A percentile compares a stretch with the other conserved stretches of the same genome.
Conservation (phyloP, 169 alveolate species). For the Plasmodium reichenowi region DNA sequence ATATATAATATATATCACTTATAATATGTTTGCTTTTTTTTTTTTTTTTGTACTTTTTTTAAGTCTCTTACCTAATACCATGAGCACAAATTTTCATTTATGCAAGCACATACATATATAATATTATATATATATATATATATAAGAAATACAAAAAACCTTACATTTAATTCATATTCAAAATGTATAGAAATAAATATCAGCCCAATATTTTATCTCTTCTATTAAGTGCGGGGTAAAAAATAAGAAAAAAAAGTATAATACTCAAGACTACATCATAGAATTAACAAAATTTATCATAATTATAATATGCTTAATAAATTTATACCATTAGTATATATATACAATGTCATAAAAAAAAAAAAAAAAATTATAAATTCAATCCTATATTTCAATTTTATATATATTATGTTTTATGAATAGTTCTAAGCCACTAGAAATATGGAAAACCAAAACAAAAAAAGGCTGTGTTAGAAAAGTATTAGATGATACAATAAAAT, state of each 20-base stretch:
- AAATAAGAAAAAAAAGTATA: background rate
- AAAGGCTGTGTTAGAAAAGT: slow-evolving; percentile 69
- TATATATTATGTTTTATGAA: background rate
- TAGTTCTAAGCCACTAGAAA: slow-evolving; percentile 70
- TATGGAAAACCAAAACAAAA: slow-evolving; percentile 61
- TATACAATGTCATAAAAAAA: background rate
- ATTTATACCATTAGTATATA: background rate
- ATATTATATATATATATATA: background rate
- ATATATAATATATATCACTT: no score
- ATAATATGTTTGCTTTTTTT: no score
- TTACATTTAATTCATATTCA: background rate
- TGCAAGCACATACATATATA: background rate
- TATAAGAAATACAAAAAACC: no score
- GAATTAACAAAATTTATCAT: background rate
- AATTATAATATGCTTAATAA: background rate
- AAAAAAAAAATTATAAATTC: background rate
- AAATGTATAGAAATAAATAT: slow-evolving; percentile 59
- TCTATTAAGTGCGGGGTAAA: slow-evolving; percentile 73
- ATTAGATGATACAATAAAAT: slow-evolving; percentile 55
- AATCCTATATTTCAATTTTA: background rate
- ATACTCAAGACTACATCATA: background rate
- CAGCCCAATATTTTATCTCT: slow-evolving; percentile 62
- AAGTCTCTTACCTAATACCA: no score
- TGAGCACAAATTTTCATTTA: background rate
- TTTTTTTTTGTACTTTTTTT: no score